These are phyloP conservation scores for Boletellus deceptivus DNA, from an alignment of 1,284 basidiomycete genomes.

Conservation along the genomic window DNA sequence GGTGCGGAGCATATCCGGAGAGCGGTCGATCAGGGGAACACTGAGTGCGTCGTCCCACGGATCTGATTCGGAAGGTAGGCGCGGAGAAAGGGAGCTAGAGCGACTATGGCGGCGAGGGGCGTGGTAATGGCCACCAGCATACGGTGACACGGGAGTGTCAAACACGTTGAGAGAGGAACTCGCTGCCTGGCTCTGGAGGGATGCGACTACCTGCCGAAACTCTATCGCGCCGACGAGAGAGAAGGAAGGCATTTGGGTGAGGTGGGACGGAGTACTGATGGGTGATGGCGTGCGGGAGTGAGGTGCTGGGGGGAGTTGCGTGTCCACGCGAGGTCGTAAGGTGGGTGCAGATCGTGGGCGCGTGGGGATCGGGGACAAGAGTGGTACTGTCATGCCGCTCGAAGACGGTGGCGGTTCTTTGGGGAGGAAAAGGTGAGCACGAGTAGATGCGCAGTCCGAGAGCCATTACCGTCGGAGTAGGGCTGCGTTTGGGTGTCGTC, in stretches of 20 bases:
- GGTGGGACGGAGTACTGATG: conserved; percentile 33
- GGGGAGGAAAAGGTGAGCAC: conserved; percentile 23
- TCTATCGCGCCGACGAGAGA: conserved; percentile 92
- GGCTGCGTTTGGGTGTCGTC: conserved; percentile 46
- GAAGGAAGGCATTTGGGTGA: conserved; percentile 70
- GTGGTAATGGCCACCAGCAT: conserved; percentile 71
- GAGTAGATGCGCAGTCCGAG: conserved; percentile 9
- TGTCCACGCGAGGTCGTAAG: conserved; percentile 41
- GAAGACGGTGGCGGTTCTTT: conserved; percentile 9
- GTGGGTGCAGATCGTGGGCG: conserved; percentile 39
- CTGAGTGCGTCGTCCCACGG: conserved; percentile 53
- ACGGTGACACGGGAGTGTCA: conserved; percentile 68
- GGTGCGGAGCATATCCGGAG: conserved; percentile 32
- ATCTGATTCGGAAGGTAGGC: conserved; percentile 33
- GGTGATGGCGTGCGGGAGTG: conserved; percentile 40
- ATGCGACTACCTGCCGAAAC: conserved; percentile 86
- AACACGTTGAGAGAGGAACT: conserved; percentile 58
- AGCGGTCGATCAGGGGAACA: conserved; percentile 49
- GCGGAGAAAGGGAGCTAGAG: conserved; percentile 37
- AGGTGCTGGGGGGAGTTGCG: conserved; percentile 36
- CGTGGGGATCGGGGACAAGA: conserved; percentile 26
- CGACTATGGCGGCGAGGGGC: conserved; percentile 23
- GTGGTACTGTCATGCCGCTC: conserved; percentile 15
- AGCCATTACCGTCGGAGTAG: conserved; percentile 59
- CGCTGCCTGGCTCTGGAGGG: conserved; percentile 66